Conservation (phyloP, 148 eudicot species). For the Salicornia ramosissima region DNA sequence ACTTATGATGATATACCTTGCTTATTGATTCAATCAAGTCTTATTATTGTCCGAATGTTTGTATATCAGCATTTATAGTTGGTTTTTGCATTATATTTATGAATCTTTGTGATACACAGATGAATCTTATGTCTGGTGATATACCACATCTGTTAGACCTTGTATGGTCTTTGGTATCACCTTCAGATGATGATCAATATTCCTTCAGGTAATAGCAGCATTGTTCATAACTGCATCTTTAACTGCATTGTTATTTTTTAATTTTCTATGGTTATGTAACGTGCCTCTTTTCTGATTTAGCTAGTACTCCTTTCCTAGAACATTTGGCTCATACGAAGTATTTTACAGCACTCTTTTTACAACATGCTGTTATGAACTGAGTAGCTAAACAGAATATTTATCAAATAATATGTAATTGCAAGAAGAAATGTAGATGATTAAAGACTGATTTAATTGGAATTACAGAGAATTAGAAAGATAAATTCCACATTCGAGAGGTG, state of each 20-base stretch:
- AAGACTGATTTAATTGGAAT: too few species aligned
- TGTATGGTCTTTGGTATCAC: conserved; percentile 95
- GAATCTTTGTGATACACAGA: conserved; percentile 42
- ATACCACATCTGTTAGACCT: conserved; percentile 77
- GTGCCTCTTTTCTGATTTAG: neutral
- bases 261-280: neutral
- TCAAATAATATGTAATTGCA: too few species aligned
- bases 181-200: conserved; percentile 66
- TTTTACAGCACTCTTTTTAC: neutral
- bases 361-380: neutral
- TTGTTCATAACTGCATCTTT: neutral
- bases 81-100: neutral
- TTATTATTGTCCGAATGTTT: neutral
- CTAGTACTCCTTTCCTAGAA: neutral
- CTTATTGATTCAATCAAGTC: neutral
- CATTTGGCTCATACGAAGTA: neutral
- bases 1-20: neutral
- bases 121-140: conserved; percentile 85
- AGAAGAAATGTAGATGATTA: too few species aligned
- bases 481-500: too few species aligned
- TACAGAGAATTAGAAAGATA: too few species aligned
- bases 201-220: conserved; percentile 53
- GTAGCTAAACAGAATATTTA: too few species aligned
- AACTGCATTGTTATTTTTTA: too few species aligned
- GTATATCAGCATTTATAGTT: neutral